These are phyloP conservation scores for Sapria himalayana DNA, from an alignment of 345 rosid species.

Conservation along the genomic window DNA sequence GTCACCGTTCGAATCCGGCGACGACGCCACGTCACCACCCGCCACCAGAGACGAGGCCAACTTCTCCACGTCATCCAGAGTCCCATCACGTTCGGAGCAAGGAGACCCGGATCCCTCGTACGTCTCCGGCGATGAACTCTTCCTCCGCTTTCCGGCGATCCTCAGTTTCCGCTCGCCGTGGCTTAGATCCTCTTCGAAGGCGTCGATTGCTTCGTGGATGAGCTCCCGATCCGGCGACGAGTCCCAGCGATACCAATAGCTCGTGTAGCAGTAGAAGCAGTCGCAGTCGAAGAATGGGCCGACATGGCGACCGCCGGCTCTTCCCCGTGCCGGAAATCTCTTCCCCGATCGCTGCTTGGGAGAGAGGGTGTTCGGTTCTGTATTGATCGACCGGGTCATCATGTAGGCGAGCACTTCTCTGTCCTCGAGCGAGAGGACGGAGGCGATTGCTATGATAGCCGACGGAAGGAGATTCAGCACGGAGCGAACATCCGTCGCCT, in stretches of 20 bases:
- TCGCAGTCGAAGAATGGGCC: slow-evolving; percentile 45
- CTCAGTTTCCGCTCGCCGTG: slow-evolving; percentile 21
- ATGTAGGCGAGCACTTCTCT: slow-evolving; percentile 79
- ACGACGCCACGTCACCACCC: background rate
- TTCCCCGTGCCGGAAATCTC: slow-evolving; percentile 8
- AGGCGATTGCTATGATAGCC: slow-evolving; percentile 44
- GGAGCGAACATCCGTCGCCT: slow-evolving; percentile 20
- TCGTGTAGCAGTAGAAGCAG: slow-evolving; percentile 74
- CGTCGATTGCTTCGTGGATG: slow-evolving; percentile 63
- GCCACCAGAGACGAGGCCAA: background rate
- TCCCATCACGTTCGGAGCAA: background rate
- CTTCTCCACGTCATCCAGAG: background rate
- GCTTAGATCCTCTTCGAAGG: slow-evolving; percentile 52
- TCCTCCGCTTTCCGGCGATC: background rate
- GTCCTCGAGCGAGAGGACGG: slow-evolving; percentile 48
- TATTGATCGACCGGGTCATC: slow-evolving; percentile 32
- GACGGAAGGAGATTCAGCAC: slow-evolving; percentile 50
- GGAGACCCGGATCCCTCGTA: too few relatives aligned
- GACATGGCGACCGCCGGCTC: slow-evolving; percentile 10
- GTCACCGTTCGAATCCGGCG: slow-evolving; percentile 2
- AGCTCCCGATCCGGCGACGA: slow-evolving; percentile 70
- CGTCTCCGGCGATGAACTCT: too few relatives aligned
- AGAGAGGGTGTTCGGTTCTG: slow-evolving; percentile 5
- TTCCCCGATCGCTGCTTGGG: slow-evolving; percentile 13
- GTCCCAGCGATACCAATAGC: slow-evolving; percentile 86